Evolutionary conservation across 345 rosid genomes (phyloP), one percentile per base, ranked within the genome.

Genomic region (Gossypioides kirkii): DNA sequence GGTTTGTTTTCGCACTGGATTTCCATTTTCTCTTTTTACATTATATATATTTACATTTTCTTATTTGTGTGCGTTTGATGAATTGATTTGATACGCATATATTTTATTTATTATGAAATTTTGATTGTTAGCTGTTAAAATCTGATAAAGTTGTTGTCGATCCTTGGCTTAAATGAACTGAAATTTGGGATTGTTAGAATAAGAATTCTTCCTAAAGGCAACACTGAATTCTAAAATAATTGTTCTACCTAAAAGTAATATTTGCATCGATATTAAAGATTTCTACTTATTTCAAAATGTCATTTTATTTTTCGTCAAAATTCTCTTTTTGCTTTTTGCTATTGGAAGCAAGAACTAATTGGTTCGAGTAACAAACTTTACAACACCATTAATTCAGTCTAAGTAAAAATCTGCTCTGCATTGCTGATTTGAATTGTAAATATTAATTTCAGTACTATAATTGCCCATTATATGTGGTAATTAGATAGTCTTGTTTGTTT

Each of bases 1-100:
- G 93, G 92, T 86, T 58, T 22, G 75, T 60, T n/a, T 22, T 61
- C 45, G 7, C 20, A 2, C 20, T 60, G 20, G 10, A 60, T 60
- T 60, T 60, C 45, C 1, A 59, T 49, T 74, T 8, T 5, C 20
- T 20, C 10, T 8, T 53, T 2, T 32, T 56, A n/a, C 25, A 8
- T 42, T 42, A 6, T 60, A 7, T 1, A 22, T 50, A 23, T 38
- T 1, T 36, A 42, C 46, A 42, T 36, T 28, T 28, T 28, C 36
- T 28, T 28, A 28, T 28, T 28, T 4, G 3, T 28, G 36, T 28
- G 36, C 4, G 36, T 28, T 17, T 18, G 25, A 53, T 72, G 25
- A 55, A 54, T 14, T 16, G 9, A 46, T 45, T 66, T 58, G 62
- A 25, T 59, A 5, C 16, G 18, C 58, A 18, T 53, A 8, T 53